Evolutionary conservation across 768 basidiomycete genomes (phyloP).

Genomic region (Suillus subaureus): DNA sequence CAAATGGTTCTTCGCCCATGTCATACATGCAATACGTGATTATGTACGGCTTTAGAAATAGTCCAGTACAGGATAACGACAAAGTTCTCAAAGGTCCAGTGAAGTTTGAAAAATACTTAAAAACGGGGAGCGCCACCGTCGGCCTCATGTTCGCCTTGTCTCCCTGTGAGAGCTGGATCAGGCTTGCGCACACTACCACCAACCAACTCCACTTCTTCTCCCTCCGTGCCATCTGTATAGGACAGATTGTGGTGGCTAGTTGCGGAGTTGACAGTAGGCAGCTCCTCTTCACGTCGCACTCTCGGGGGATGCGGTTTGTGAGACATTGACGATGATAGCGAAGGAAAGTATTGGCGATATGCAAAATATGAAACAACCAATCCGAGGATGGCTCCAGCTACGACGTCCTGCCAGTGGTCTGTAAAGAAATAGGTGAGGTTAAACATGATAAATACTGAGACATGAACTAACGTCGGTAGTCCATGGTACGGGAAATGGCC

Average conservation of each 20-base stretch:
- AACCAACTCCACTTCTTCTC: slow-evolving; percentile 31
- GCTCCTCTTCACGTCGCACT: slow-evolving; percentile 45
- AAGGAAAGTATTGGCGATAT: slow-evolving; percentile 85
- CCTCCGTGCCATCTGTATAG: slow-evolving; percentile 20
- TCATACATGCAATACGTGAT: not conserved
- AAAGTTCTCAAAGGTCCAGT: not conserved
- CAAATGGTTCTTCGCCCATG: not conserved
- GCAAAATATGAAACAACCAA: slow-evolving; percentile 68
- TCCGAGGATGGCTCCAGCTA: slow-evolving; percentile 79
- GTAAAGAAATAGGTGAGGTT: slow-evolving; percentile 8
- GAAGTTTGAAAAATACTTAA: slow-evolving; percentile 14
- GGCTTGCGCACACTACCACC: slow-evolving; percentile 16
- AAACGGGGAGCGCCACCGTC: slow-evolving; percentile 21
- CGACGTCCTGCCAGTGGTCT: slow-evolving; percentile 94
- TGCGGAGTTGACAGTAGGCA: slow-evolving; percentile 41
- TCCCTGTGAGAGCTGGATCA: slow-evolving; percentile 21
- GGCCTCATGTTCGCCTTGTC: slow-evolving; percentile 28
- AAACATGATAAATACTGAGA: slow-evolving; percentile 3
- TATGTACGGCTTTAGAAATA: not conserved
- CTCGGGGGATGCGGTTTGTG: slow-evolving; percentile 78
- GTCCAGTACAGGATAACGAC: not conserved
- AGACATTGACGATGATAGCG: slow-evolving; percentile 59
- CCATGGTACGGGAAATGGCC: slow-evolving; percentile 89
- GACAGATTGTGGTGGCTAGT: slow-evolving; percentile 13
- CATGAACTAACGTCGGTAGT: slow-evolving; percentile 70